phyloP scores from a whole-genome alignment of 352 stramenopile species.

The Globisporangium lucens region DNA sequence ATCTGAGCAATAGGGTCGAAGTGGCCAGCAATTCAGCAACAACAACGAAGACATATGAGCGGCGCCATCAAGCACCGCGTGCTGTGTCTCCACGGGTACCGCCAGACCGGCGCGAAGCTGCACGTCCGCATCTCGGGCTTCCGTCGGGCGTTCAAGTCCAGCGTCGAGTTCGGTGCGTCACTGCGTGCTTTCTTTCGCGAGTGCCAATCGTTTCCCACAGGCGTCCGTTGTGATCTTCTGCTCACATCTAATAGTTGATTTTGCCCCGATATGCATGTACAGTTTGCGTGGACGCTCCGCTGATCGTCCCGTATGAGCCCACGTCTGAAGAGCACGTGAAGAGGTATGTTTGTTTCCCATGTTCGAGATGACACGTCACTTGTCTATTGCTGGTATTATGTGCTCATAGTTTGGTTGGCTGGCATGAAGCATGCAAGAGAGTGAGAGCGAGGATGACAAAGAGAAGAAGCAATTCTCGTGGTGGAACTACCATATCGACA shows the following conservation, averaged over 20 bases:
- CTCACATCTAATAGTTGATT: not conserved
- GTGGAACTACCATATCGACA: slow-evolving; percentile 59
- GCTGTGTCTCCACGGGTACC: slow-evolving; percentile 82
- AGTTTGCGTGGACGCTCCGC: slow-evolving; percentile 81
- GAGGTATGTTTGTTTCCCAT: slow-evolving; percentile 24
- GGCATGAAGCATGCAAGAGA: slow-evolving; percentile 1
- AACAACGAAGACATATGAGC: not conserved
- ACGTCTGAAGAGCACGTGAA: slow-evolving; percentile 31
- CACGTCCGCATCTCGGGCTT: slow-evolving; percentile 70
- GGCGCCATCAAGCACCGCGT: slow-evolving; percentile 57
- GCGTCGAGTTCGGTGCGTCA: slow-evolving; percentile 71
- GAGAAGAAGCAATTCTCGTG: slow-evolving; percentile 59
- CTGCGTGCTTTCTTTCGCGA: not conserved
- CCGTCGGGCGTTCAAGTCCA: slow-evolving; percentile 71
- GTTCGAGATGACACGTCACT: not conserved
- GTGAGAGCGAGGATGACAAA: not conserved
- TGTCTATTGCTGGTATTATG: not conserved
- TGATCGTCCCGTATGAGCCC: slow-evolving; percentile 41
- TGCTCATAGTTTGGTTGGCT: not conserved
- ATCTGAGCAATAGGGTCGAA: not conserved
- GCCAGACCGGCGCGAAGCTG: slow-evolving; percentile 72
- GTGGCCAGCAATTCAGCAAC: not conserved
- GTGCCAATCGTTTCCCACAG: not conserved
- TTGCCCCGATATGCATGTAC: not conserved
- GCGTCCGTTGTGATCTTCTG: not conserved